Evolutionary conservation across 2,329 filamentous ascomycete species (phyloP).

Genomic region (Claviceps sp.): DNA sequence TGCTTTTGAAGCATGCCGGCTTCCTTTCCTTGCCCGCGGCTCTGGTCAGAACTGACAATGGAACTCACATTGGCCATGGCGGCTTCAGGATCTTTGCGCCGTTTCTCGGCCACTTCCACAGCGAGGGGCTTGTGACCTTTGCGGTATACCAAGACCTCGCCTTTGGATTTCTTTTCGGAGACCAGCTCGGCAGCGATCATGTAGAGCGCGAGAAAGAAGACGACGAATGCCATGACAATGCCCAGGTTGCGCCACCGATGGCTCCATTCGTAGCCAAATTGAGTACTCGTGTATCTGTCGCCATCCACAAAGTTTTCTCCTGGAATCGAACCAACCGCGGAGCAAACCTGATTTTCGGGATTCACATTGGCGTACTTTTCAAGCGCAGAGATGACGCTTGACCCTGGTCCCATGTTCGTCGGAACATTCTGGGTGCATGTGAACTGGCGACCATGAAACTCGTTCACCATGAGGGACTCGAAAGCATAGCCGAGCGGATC

Average conservation of each 20-base stretch:
- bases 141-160: constrained; percentile 63
- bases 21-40: constrained; percentile 23
- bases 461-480: constrained; percentile 70
- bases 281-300: constrained; percentile 39
- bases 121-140: constrained; percentile 50
- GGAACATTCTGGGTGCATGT: constrained; percentile 34
- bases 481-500: constrained; percentile 72
- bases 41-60: constrained; percentile 30
- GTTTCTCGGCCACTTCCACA: constrained; percentile 44
- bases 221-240: constrained; percentile 50
- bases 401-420: constrained; percentile 5
- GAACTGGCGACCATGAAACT: constrained; percentile 57
- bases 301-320: constrained; percentile 41
- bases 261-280: constrained; percentile 41
- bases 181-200: constrained; percentile 53
- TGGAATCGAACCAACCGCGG: constrained; percentile 40
- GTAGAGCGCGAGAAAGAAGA: constrained; percentile 49
- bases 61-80: constrained; percentile 36
- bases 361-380: constrained; percentile 14
- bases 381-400: constrained; percentile 5
- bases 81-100: constrained; percentile 46
- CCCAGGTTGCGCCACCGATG: constrained; percentile 62
- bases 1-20: constrained; percentile 35
- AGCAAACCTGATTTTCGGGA: constrained; percentile 38
- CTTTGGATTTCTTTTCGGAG: constrained; percentile 56